Base-by-base conservation (phyloP, 2,329 filamentous ascomycete genomes). In the Ophiostoma tasmaniense region DNA sequence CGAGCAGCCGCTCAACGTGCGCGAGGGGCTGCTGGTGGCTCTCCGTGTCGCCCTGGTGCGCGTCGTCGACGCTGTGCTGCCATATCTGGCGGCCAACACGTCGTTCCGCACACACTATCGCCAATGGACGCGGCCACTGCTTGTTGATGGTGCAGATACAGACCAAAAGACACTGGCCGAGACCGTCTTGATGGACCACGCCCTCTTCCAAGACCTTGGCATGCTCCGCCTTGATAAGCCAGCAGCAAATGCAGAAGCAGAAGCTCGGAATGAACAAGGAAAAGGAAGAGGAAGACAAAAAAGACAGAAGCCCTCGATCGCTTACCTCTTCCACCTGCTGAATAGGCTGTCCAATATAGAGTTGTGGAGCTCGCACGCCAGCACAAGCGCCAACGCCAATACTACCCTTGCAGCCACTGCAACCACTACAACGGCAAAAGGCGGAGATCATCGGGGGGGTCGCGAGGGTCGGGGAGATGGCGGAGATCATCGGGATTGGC, bases 11-110 rank as follows among this genome's bases (percentile, higher is more conserved):
- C 62, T 59, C 14, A 14, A n/a, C 3, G 25, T 17, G 22, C 67
- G 62, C 22, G n/a, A 11, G 13, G 33, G 35, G 10, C 42, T 59
- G 14, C 70, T 77, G 66, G 52, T 66, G 7, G 39, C 66, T 0
- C 70, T 78, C 11, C 74, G 76, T 1, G 37, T 72, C 17, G 72
- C 70, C 7, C 72, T 78, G 64, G 72, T 74, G 1, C 71, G 71
- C n/a, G 55, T 77, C 3, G 66, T 75, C 11, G 75, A 74, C 25
- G 72, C 45, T 8, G 61, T 67, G 14, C 62, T 77, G 45, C 69
- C 75, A 59, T 71, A 70, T 28, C 69, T 77, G 20, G 69, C 73
- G 2, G 35, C 69, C 25, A 75, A 73, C 68, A 67, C 59, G 2
- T 69, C 62, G 14, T 77, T 76, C 65, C 65, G 64, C 2, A 35